Conservation (phyloP, 2,329 filamentous ascomycete genomes). For the Xylaria sp. region DNA sequence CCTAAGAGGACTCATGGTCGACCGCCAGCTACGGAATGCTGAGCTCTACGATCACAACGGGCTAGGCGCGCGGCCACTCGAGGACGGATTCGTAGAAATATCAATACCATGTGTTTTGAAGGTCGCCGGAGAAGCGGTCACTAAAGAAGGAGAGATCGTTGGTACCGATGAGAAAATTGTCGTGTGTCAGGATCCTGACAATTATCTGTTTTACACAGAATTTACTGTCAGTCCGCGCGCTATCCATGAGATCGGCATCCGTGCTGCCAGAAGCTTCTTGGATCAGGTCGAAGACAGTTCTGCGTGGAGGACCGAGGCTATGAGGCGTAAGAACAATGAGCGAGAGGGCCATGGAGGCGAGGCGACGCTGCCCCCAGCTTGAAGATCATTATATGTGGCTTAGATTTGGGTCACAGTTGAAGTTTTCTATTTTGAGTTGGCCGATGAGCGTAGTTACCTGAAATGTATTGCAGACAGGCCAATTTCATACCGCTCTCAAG, state of each 20-base stretch:
- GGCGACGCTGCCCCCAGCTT: not conserved
- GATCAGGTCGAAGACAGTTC: constrained; percentile 28
- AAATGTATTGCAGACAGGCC: not conserved
- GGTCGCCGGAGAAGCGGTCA: constrained; percentile 23
- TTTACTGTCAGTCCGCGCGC: constrained; percentile 52
- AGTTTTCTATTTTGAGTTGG: not conserved
- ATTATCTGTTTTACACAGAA: constrained; percentile 59
- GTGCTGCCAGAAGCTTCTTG: constrained; percentile 34
- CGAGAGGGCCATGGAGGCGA: not conserved
- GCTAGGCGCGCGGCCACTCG: constrained; percentile 45
- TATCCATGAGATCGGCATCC: constrained; percentile 42
- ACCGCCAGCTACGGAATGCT: constrained; percentile 52
- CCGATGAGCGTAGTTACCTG: not conserved
- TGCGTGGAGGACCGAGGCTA: constrained; percentile 30
- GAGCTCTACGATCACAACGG: constrained; percentile 52
- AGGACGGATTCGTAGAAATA: constrained; percentile 50
- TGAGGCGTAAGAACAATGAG: not conserved
- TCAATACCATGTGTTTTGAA: constrained; percentile 49
- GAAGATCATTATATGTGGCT: not conserved
- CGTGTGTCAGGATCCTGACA: constrained; percentile 50
- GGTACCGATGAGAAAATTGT: constrained; percentile 7
- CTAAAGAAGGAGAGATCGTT: constrained; percentile 31
- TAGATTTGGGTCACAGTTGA: not conserved
- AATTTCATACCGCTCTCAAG: not conserved
- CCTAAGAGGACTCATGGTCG: constrained; percentile 52